phyloP scores from a whole-genome alignment of 768 basidiomycete species.

The Pisolithus tinctorius region DNA sequence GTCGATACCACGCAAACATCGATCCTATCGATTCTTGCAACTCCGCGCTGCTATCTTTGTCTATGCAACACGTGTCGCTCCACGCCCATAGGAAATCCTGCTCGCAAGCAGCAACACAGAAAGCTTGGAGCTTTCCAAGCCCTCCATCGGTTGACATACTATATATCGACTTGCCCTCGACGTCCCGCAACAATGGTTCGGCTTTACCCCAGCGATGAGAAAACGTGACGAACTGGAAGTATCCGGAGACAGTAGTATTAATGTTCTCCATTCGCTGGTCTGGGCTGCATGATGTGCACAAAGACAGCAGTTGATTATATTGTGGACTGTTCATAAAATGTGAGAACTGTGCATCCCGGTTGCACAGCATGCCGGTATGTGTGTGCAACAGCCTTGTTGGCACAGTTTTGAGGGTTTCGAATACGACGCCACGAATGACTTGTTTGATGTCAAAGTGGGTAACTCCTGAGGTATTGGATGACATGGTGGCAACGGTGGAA shows the following conservation, averaged over 20 bases:
- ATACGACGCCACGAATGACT: not conserved
- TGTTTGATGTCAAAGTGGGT: not conserved
- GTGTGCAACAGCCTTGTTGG: not conserved
- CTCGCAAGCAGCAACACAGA: conserved; percentile 15
- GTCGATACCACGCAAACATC: no score
- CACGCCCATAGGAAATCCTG: conserved; percentile 13
- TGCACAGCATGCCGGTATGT: not conserved
- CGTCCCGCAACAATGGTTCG: not conserved
- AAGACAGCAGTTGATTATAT: not conserved
- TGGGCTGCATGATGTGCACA: no score
- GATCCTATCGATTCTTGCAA: no score
- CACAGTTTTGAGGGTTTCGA: not conserved
- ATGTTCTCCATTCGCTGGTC: not conserved
- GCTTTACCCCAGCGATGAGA: no score
- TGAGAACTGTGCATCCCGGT: not conserved
- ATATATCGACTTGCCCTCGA: not conserved
- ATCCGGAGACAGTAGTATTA: not conserved
- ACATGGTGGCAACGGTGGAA: no score
- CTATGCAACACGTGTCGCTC: no score
- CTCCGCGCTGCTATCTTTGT: no score
- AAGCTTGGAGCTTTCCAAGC: conserved; percentile 14
- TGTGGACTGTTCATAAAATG: not conserved
- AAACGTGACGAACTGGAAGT: no score
- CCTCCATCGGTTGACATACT: not conserved
- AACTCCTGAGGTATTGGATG: no score